Percentiles rank a stretch among this genome's conserved stretches.
Evolutionary conservation across 2,329 filamentous ascomycete species (phyloP).

Genomic region (Eutypella sp.): DNA sequence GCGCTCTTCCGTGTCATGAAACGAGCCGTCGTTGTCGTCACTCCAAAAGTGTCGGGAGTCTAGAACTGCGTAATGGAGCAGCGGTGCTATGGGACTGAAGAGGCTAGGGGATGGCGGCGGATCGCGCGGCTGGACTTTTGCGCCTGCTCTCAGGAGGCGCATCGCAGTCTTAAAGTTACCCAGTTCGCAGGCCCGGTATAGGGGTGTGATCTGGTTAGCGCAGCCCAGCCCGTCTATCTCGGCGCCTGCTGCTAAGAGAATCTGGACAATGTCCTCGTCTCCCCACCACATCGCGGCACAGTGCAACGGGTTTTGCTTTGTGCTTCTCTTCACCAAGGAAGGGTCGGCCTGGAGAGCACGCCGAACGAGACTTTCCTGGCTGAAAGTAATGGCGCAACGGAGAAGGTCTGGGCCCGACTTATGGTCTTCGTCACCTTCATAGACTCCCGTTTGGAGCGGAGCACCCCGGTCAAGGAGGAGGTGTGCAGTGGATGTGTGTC

Average conservation of each 20-base stretch:
- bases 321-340: background rate
- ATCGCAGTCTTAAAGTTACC: background rate
- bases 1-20: too few species aligned
- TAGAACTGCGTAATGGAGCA: background rate
- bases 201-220: background rate
- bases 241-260: background rate
- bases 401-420: background rate
- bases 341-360: background rate
- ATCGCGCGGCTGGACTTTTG: background rate
- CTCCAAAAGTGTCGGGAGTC: too few species aligned
- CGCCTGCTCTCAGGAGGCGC: background rate
- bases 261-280: background rate
- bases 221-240: background rate
- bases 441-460: background rate
- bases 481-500: background rate
- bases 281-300: background rate
- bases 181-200: background rate
- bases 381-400: background rate
- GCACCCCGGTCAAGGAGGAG: background rate
- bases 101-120: background rate
- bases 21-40: background rate
- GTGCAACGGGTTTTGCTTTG: background rate
- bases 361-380: background rate
- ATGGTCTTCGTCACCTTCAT: background rate
- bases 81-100: background rate